Evolutionary conservation across 2,329 filamentous ascomycete species (phyloP).

Genomic region (Diaporthe vexans): DNA sequence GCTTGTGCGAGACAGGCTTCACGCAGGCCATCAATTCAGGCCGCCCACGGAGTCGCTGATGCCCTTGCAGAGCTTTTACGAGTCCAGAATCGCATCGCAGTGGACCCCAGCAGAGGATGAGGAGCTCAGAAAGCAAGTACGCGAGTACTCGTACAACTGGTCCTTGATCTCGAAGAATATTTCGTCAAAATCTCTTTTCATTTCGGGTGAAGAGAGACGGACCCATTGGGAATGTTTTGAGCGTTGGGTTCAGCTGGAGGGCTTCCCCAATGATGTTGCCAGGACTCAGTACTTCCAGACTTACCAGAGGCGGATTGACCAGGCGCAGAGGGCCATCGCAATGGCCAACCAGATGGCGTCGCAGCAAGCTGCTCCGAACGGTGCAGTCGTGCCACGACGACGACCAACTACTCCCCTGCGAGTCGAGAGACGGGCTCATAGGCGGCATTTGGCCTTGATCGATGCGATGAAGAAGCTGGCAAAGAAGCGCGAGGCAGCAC

Average conservation of each 20-base stretch:
- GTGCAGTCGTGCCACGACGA: slow-evolving; percentile 68
- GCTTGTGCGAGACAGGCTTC: slow-evolving; percentile 87
- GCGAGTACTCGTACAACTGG: slow-evolving; percentile 98
- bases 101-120: slow-evolving; percentile 95
- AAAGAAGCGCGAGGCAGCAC: slow-evolving; percentile 89
- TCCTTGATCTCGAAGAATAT: slow-evolving; percentile 90
- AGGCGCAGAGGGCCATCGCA: slow-evolving; percentile 68
- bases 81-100: slow-evolving; percentile 87
- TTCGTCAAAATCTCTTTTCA: slow-evolving; percentile 79
- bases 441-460: slow-evolving; percentile 88
- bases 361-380: slow-evolving; percentile 52
- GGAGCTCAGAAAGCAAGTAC: slow-evolving; percentile 85
- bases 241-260: slow-evolving; percentile 93
- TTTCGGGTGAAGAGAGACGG: slow-evolving; percentile 88
- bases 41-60: slow-evolving; percentile 93
- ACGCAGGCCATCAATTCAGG: slow-evolving; percentile 92
- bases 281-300: slow-evolving; percentile 95
- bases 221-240: slow-evolving; percentile 99
- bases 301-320: slow-evolving; percentile 72
- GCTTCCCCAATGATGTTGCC: slow-evolving; percentile 90
- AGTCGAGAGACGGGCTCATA: slow-evolving; percentile 88
- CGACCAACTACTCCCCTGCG: slow-evolving; percentile 84
- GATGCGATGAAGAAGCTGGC: slow-evolving; percentile 96
- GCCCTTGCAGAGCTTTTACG: slow-evolving; percentile 92
- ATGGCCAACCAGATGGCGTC: slow-evolving; percentile 66